These are phyloP conservation scores for Cornus controversa DNA, from an alignment of 148 eudicot species.

Conservation along the genomic window DNA sequence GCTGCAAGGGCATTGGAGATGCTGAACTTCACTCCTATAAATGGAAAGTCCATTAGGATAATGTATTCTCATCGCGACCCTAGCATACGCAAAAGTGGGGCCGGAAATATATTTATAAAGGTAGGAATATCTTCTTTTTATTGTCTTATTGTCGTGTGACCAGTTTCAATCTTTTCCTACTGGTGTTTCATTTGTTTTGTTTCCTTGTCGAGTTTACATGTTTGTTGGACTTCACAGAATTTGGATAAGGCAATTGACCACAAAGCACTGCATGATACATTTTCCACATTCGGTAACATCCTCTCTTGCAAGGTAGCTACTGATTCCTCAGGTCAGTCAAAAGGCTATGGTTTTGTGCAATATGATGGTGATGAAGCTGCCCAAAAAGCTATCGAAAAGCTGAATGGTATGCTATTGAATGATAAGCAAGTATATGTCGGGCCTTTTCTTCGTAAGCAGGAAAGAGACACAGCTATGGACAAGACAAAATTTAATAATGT, in stretches of 20 bases:
- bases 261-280: constrained; percentile 77
- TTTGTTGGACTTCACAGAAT: constrained; percentile 45
- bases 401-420: constrained; percentile 81
- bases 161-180: not conserved
- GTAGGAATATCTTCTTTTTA: constrained; percentile 28
- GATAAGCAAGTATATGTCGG: constrained; percentile 93
- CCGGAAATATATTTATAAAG: constrained; percentile 88
- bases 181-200: not conserved
- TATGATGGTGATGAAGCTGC: constrained; percentile 82
- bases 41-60: constrained; percentile 75
- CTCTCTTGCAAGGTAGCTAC: constrained; percentile 90
- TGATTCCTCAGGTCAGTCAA: constrained; percentile 76
- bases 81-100: constrained; percentile 66
- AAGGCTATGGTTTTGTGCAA: constrained; percentile 94
- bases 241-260: constrained; percentile 90
- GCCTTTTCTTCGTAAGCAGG: constrained; percentile 73
- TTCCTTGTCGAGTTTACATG: constrained; percentile 4
- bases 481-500: constrained; percentile 76
- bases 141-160: not conserved
- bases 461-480: constrained; percentile 60
- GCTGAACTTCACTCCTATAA: constrained; percentile 73
- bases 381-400: constrained; percentile 73
- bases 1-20: constrained; percentile 70
- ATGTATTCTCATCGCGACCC: constrained; percentile 89
- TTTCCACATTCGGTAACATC: constrained; percentile 74